Conservation (phyloP, 108 stramenopile genomes). For the Cyclotella baltica region DNA sequence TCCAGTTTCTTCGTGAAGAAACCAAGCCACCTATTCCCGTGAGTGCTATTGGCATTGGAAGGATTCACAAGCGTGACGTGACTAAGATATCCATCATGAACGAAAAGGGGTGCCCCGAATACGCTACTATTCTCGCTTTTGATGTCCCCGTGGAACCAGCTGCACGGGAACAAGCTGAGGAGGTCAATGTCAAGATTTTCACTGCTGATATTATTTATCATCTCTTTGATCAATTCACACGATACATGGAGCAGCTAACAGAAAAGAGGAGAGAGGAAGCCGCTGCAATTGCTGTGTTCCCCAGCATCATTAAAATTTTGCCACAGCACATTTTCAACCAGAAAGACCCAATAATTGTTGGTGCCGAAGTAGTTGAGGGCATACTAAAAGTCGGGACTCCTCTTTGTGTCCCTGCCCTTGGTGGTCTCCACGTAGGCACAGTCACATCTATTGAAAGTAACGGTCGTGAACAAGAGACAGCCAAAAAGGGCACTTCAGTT, state of each 20-base stretch:
- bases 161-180: slow-evolving; percentile 92
- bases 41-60: slow-evolving; percentile 95
- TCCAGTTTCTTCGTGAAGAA: slow-evolving; percentile 97
- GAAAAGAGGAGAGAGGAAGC: slow-evolving; percentile 88
- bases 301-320: slow-evolving; percentile 92
- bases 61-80: slow-evolving; percentile 98
- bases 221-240: slow-evolving; percentile 97
- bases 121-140: slow-evolving; percentile 97
- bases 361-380: slow-evolving; percentile 95
- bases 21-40: slow-evolving; percentile 99
- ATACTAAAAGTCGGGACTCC: slow-evolving; percentile 98
- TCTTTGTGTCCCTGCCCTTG: slow-evolving; percentile 92
- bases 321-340: slow-evolving; percentile 98
- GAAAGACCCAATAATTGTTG: slow-evolving; percentile 99
- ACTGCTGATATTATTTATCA: slow-evolving; percentile 99
- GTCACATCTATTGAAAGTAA: slow-evolving; percentile 97
- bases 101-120: slow-evolving; percentile 95
- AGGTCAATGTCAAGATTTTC: slow-evolving; percentile 95
- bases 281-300: slow-evolving; percentile 88
- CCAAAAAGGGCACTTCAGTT: slow-evolving; percentile 89
- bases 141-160: slow-evolving; percentile 96
- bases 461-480: slow-evolving; percentile 90
- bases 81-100: slow-evolving; percentile 98
- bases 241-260: slow-evolving; percentile 88
- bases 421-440: slow-evolving; percentile 90